phyloP scores from a whole-genome alignment of 1,139 yeast species.

The Debaryomyces subglobosus region DNA sequence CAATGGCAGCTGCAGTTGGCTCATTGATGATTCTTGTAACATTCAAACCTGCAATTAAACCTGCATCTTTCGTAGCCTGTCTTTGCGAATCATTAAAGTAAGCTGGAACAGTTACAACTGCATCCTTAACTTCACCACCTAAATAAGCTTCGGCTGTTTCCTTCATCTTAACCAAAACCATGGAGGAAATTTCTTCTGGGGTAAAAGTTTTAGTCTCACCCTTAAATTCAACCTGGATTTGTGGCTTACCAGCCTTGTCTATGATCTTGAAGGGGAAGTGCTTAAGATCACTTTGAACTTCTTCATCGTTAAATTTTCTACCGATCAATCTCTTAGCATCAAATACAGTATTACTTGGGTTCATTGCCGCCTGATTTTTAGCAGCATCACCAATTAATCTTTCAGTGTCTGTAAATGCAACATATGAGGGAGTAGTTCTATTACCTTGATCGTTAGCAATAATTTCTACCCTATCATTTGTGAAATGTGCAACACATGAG shows the following conservation, averaged over 20 bases:
- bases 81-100: slow-evolving; percentile 65
- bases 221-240: slow-evolving; percentile 62
- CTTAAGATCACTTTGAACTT: slow-evolving; percentile 58
- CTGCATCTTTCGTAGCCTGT: slow-evolving; percentile 67
- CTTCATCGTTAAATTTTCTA: slow-evolving; percentile 61
- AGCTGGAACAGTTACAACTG: slow-evolving; percentile 75
- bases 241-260: slow-evolving; percentile 61
- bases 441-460: slow-evolving; percentile 74
- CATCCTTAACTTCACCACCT: slow-evolving; percentile 65
- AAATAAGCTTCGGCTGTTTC: slow-evolving; percentile 68
- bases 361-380: slow-evolving; percentile 72
- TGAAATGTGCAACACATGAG: slow-evolving; percentile 76
- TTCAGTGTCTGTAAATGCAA: slow-evolving; percentile 68
- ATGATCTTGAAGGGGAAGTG: slow-evolving; percentile 67
- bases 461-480: slow-evolving; percentile 71
- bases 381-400: slow-evolving; percentile 75
- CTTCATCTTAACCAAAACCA: slow-evolving; percentile 66
- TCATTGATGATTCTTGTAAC: slow-evolving; percentile 63
- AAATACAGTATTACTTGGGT: slow-evolving; percentile 66
- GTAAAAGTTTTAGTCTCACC: slow-evolving; percentile 67
- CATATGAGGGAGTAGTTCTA: slow-evolving; percentile 72
- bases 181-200: slow-evolving; percentile 71
- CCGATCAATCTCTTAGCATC: slow-evolving; percentile 74
- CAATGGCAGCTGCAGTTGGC: slow-evolving; percentile 68
- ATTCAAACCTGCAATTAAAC: slow-evolving; percentile 62